phyloP scores from a whole-genome alignment of 345 rosid species.

The Dovyalis caffra region DNA sequence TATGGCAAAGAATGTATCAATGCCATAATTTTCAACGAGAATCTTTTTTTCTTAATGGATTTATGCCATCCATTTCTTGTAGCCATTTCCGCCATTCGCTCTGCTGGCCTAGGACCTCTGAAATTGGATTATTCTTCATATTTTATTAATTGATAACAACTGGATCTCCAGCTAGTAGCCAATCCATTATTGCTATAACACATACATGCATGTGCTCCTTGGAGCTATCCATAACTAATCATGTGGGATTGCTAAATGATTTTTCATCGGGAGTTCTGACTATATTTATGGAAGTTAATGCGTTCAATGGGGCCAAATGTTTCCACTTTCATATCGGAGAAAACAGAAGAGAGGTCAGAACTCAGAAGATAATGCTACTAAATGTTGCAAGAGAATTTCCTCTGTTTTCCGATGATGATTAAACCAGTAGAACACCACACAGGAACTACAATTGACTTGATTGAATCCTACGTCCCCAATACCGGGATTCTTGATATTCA shows the following conservation, averaged over 20 bases:
- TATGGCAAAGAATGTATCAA: no score
- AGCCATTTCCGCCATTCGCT: no score
- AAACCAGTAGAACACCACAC: neutral
- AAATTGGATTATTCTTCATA: neutral
- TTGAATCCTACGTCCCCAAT: neutral
- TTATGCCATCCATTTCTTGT: no score
- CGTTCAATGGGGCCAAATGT: neutral
- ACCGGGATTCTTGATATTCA: neutral
- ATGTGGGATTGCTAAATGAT: no score
- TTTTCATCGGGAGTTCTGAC: no score
- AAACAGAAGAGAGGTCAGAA: neutral
- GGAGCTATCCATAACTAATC: no score
- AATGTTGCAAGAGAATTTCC: neutral
- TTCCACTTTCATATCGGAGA: neutral
- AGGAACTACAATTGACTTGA: neutral
- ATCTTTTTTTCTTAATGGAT: no score
- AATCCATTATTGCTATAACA: no score
- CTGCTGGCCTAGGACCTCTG: no score
- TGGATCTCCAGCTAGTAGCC: neutral
- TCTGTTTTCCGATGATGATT: neutral
- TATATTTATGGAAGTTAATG: neutral
- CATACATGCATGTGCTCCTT: no score
- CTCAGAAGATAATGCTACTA: no score
- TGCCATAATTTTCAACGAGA: no score
- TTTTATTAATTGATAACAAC: neutral